Conservation (phyloP, 768 basidiomycete genomes). For the Tricholoma hemisulphureum region DNA sequence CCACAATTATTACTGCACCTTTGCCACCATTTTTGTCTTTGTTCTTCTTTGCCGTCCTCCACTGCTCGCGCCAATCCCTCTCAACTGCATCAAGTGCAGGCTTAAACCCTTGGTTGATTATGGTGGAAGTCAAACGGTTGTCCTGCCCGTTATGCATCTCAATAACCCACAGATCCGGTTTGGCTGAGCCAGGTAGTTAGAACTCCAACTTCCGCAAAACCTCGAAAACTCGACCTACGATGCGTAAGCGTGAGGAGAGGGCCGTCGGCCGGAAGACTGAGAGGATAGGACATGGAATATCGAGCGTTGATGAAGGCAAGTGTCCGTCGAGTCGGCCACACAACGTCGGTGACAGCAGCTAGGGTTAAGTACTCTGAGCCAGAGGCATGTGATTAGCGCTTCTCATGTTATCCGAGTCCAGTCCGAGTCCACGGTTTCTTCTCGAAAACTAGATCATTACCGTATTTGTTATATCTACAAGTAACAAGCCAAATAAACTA, state of each 20-base stretch:
- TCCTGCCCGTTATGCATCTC: conserved; percentile 81
- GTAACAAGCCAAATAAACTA: conserved; percentile 10
- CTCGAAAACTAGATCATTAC: too few species aligned
- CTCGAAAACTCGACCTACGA: conserved; percentile 39
- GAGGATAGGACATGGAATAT: conserved; percentile 52
- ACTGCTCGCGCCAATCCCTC: conserved; percentile 61
- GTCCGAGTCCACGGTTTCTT: too few species aligned
- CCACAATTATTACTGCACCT: conserved; percentile 77
- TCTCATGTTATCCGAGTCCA: too few species aligned
- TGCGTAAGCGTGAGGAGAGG: conserved; percentile 68
- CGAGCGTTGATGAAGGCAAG: not conserved
- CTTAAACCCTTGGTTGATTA: conserved; percentile 59
- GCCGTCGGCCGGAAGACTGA: conserved; percentile 46
- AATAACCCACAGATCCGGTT: conserved; percentile 65
- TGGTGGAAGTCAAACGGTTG: conserved; percentile 57
- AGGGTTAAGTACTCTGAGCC: too few species aligned
- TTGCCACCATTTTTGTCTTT: conserved; percentile 53
- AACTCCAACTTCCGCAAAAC: not conserved
- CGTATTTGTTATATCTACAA: too few species aligned
- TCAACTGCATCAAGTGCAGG: conserved; percentile 76
- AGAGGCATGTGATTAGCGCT: conserved; percentile 28
- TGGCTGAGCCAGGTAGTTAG: conserved; percentile 40
- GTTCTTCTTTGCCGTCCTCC: conserved; percentile 40
- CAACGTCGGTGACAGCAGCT: too few species aligned
- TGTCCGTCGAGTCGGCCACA: too few species aligned